Percentiles rank a stretch among this genome's conserved stretches.
Conservation (phyloP, 2,329 filamentous ascomycete species). For the Neoarthrinium moseri region DNA sequence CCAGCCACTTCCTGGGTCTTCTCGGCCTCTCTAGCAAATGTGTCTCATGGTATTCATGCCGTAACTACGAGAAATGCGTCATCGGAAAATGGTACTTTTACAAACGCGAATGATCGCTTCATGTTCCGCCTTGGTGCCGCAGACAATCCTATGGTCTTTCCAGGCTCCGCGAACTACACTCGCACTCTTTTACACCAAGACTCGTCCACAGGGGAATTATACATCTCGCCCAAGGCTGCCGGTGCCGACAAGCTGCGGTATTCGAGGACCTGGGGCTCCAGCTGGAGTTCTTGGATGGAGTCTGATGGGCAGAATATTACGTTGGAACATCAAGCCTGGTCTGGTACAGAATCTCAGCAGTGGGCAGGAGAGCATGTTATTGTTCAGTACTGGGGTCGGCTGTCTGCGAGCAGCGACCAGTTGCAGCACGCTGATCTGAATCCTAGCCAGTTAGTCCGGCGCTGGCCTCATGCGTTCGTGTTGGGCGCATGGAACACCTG, state of each 20-base stretch:
- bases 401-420: conserved; percentile 58
- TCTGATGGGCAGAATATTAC: conserved; percentile 52
- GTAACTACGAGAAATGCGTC: conserved; percentile 56
- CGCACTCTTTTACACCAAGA: conserved; percentile 44
- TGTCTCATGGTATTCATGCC: conserved; percentile 60
- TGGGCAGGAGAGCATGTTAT: conserved; percentile 63
- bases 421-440: conserved; percentile 58
- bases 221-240: conserved; percentile 57
- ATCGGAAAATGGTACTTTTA: conserved; percentile 28
- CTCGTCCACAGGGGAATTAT: conserved; percentile 32
- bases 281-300: conserved; percentile 56
- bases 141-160: conserved; percentile 61
- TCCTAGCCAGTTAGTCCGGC: conserved; percentile 35
- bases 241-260: conserved; percentile 64
- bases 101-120: conserved; percentile 57
- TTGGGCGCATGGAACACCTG: conserved; percentile 64
- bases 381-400: conserved; percentile 61
- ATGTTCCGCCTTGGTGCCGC: conserved; percentile 57
- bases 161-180: conserved; percentile 56
- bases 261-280: conserved; percentile 58
- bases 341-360: conserved; percentile 53
- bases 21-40: conserved; percentile 49
- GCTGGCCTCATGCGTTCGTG: conserved; percentile 62
- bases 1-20: conserved; percentile 54
- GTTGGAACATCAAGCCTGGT: conserved; percentile 50